phyloP scores from a whole-genome alignment of 176 grass and related monocot species.

The Dendrocalamus sinicus region DNA sequence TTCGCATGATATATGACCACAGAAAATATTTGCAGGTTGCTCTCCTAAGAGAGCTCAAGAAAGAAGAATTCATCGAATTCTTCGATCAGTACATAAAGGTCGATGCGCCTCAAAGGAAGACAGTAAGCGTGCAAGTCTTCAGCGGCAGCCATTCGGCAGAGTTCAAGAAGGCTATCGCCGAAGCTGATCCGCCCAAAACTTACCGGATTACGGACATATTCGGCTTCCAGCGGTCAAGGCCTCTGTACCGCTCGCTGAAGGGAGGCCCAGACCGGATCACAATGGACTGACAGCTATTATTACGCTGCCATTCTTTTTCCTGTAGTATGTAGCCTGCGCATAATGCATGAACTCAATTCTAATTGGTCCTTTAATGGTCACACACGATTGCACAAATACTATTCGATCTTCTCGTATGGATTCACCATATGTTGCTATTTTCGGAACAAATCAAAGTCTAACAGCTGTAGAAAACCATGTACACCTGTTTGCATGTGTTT shows the following conservation, averaged over 20 bases:
- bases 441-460: conserved; percentile 20
- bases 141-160: conserved; percentile 55
- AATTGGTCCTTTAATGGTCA: neutral
- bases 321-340: neutral
- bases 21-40: conserved; percentile 52
- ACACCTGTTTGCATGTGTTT: neutral
- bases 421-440: conserved; percentile 23
- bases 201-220: conserved; percentile 59
- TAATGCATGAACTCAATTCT: conserved; percentile 16
- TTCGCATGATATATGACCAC: conserved; percentile 26
- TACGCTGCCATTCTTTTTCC: neutral
- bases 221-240: conserved; percentile 74
- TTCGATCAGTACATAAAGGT: conserved; percentile 73
- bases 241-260: conserved; percentile 69
- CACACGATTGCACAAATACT: conserved; percentile 31
- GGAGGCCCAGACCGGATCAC: conserved; percentile 54
- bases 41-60: conserved; percentile 73
- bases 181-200: conserved; percentile 44
- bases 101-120: conserved; percentile 62
- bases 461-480: neutral
- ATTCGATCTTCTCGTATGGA: conserved; percentile 17
- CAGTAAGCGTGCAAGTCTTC: conserved; percentile 75
- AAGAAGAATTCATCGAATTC: conserved; percentile 77
- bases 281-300: conserved; percentile 37
- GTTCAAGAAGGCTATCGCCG: conserved; percentile 36